Evolutionary conservation across 2,329 filamentous ascomycete genomes (phyloP), one percentile per base, ranked within the genome.

Genomic region (Diplodia sapinea): DNA sequence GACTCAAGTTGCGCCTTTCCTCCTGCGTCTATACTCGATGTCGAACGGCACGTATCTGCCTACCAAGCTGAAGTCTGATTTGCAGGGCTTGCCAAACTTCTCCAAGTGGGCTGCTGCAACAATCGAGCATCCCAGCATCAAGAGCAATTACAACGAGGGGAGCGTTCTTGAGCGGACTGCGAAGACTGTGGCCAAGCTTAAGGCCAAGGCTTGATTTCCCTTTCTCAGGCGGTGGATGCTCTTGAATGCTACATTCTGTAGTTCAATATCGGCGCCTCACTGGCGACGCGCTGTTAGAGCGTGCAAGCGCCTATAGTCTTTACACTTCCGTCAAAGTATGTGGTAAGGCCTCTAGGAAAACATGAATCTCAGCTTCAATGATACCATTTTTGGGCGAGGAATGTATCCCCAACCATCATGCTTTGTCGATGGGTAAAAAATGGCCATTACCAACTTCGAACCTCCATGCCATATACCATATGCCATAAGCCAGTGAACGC

Each of bases 1-100:
- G 87, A 88, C 86, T 15, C 80, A 88, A 68, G 85, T 84, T 1
- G 90, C 87, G 0, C 88, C 90, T 0, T 93, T 93, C 75, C 74
- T 91, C 11, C 74, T 93, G 23, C 84, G 91, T 1, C 75, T 89
- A 23, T 81, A 88, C 54, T 77, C 81, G 1, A 82, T 87, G 33
- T 74, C 83, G 0, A 87, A 88, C 73, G 82, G 43, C 82, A 81
- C 1, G 68, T 92, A 17, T 76, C 87, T 66, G 88, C 87, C 0
- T 75, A 59, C 73, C 71, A 83, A 75, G 29, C 75, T 88, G 66
- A 74, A 79, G 56, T 75, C 78, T 59, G 81, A 79, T 23, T 78
- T 89, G 68, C 77, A 84, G 68, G 82, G 82, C 67, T 79, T 89
- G n/a, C 91, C 91, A 1, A 86, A 85, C 67, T 92, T 91, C 75